A percentile compares a stretch with the other conserved stretches of the same genome.
These are phyloP conservation scores for Exophiala bonariae DNA, from an alignment of 2,329 filamentous ascomycete species.

Conservation along the genomic window DNA sequence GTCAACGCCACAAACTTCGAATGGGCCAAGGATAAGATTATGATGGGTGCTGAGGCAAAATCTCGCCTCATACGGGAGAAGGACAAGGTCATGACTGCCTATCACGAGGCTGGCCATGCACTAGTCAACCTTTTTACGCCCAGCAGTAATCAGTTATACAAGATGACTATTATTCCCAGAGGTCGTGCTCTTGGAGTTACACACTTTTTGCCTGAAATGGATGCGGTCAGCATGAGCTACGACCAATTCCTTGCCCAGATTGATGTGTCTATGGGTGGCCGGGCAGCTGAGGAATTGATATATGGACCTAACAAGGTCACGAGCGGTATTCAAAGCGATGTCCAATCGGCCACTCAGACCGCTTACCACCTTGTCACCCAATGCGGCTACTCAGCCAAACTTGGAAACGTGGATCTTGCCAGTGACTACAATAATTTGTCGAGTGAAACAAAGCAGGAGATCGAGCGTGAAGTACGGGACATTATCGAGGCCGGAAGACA, in stretches of 20 bases:
- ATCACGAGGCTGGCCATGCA: constrained; percentile 94
- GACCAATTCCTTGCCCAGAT: constrained; percentile 79
- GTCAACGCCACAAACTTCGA: constrained; percentile 82
- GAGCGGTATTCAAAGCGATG: constrained; percentile 80
- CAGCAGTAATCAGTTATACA: constrained; percentile 79
- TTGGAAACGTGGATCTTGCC: constrained; percentile 87
- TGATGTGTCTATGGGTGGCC: constrained; percentile 79
- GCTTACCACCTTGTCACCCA: constrained; percentile 86
- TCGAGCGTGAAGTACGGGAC: constrained; percentile 84
- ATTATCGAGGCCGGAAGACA: constrained; percentile 78
- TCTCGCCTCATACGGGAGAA: constrained; percentile 88
- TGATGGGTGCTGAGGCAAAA: constrained; percentile 92
- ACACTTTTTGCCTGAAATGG: constrained; percentile 79
- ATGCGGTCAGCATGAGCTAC: constrained; percentile 81
- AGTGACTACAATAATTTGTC: constrained; percentile 80
- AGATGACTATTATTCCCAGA: constrained; percentile 93
- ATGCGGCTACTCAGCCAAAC: constrained; percentile 82
- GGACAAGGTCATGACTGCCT: constrained; percentile 88
- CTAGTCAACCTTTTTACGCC: constrained; percentile 83
- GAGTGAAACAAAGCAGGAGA: constrained; percentile 78
- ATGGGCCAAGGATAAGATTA: constrained; percentile 97
- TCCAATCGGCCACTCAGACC: constrained; percentile 75
- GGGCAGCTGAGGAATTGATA: constrained; percentile 84
- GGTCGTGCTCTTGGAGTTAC: constrained; percentile 85
- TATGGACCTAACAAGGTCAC: constrained; percentile 91